Evolutionary conservation across 345 rosid genomes (phyloP).

Genomic region (Moricandia moricandioides): DNA sequence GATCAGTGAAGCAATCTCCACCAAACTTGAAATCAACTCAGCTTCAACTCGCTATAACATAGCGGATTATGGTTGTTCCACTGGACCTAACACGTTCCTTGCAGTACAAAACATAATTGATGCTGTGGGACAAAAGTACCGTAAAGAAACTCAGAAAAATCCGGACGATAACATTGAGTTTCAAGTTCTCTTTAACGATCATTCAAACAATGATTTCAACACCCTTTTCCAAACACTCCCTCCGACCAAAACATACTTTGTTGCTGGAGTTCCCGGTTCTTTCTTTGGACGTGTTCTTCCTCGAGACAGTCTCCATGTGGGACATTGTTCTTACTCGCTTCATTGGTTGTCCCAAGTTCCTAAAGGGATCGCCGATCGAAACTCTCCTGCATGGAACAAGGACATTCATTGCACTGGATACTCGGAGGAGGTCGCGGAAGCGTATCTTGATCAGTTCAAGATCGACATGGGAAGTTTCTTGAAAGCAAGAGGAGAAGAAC

Average conservation of each 20-base stretch:
- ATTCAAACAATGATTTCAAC: constrained; percentile 55
- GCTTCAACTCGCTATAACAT: constrained; percentile 32
- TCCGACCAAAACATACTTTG: constrained; percentile 29
- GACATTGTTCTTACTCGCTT: constrained; percentile 40
- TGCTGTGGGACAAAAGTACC: constrained; percentile 38
- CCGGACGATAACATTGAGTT: constrained; percentile 34
- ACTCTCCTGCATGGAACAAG: constrained; percentile 43
- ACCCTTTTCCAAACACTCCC: constrained; percentile 51
- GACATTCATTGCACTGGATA: constrained; percentile 47
- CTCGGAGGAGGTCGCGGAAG: constrained; percentile 28
- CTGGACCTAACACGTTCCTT: constrained; percentile 57
- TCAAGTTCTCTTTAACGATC: constrained; percentile 59
- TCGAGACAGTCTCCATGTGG: constrained; percentile 40
- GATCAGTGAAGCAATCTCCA: constrained; percentile 41
- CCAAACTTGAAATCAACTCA: constrained; percentile 38
- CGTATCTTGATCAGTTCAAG: constrained; percentile 40
- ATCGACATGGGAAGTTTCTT: constrained; percentile 38
- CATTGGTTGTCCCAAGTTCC: constrained; percentile 49
- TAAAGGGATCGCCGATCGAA: constrained; percentile 23
- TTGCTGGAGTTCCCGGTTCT: constrained; percentile 47
- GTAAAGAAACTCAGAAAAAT: neutral
- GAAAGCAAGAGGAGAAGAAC: constrained; percentile 43
- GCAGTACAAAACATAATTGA: constrained; percentile 47
- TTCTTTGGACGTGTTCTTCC: constrained; percentile 48
- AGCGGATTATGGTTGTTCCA: constrained; percentile 55